Base-by-base conservation (phyloP, 495 filamentous ascomycete genomes). In the Hypoxylon trugodes region DNA sequence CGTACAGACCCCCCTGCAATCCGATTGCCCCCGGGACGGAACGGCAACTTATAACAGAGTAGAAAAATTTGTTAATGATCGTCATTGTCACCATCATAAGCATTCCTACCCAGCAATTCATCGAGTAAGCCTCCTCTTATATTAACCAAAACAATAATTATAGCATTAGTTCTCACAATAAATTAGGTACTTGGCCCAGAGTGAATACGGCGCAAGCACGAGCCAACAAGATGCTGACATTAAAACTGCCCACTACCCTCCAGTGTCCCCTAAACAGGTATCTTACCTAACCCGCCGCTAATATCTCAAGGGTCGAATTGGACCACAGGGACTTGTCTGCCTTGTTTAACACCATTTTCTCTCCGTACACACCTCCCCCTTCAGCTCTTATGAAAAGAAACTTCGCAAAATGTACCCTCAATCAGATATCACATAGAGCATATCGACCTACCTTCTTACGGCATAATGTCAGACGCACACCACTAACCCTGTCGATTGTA, bases 241-340 rank as follows among this genome's bases (percentile, higher is more conserved):
- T 54, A 26, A 50, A 41, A 13, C 12, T n/a, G 18, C 38, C 36
- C 55, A 51, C 56, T 30, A 45, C 45, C 63, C 59, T 62, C 59
- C 26, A 32, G 35, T 54, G 55, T 43, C 51, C 16, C n/a, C 45
- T 33, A 32, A 26, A 53, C 15, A 42, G 16, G 45, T 49, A 66
- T 66, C 63, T 66, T 49, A 66, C 63, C 63, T 66, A 66, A 66
- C 63, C 63, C 63, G 63, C 57, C 63, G 63, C 63, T 66, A 66
- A 58, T 25, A 42, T 12, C 22, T 41, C 32, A 52, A 46, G 63
- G 50, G 46, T 58, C n/a, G 32, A 41, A 38, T 61, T 24, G 30
- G 46, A 10, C 28, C n/a, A 51, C 46, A 55, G 51, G 56, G 57
- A 52, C 30, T 22, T 22, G 46, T 15, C 38, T 35, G 13, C 9